Evolutionary conservation across 2,329 filamentous ascomycete species (phyloP), one percentile per base, ranked within the genome.

Genomic region (Lithohypha guttulata): DNA sequence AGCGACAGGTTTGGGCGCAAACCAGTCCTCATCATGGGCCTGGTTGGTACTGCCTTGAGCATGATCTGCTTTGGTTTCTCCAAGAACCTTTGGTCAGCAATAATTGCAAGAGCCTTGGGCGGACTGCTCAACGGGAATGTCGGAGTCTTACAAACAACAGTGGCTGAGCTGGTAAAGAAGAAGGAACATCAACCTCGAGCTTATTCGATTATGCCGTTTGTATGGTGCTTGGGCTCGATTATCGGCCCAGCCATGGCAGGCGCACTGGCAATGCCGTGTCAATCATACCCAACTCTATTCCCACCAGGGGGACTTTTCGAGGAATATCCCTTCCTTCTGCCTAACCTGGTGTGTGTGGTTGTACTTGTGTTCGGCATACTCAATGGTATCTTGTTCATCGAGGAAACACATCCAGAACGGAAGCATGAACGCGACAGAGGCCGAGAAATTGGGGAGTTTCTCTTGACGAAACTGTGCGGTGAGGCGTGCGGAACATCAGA

Each of bases 221-320:
- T 96, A 18, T 98, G 91, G 91, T 95, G 87, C 57, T 72, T 98
- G 55, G 91, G 91, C 70, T 94, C 89, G 19, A 94, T 96, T 53
- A 71, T 95, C 51, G 91, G 91, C 22, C 87, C 89, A 33, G 82
- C 84, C 57, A 81, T 96, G 55, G 91, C 91, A 55, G 91, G 91
- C 53, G 77, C 84, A 42, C 72, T 98, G 35, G 89, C 91, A 35
- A 76, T 85, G 53, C 91, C 91, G 14, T 91, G 85, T 54, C 71
- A 79, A 47, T 86, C 76, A 58, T 91, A 91, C 56, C 86, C 89
- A 9, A 63, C 62, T 39, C 51, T 84, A 22, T 96, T 95, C 56
- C 58, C 69, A 8, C 66, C 69, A 13, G 82, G 77, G 44, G 81
- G 80, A 10, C 73, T 96, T 42, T 93, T 91, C 70, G 85, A 89